Conservation (phyloP, 371 early-diverging fungal genomes). For the Dentiscutata heterogama region DNA sequence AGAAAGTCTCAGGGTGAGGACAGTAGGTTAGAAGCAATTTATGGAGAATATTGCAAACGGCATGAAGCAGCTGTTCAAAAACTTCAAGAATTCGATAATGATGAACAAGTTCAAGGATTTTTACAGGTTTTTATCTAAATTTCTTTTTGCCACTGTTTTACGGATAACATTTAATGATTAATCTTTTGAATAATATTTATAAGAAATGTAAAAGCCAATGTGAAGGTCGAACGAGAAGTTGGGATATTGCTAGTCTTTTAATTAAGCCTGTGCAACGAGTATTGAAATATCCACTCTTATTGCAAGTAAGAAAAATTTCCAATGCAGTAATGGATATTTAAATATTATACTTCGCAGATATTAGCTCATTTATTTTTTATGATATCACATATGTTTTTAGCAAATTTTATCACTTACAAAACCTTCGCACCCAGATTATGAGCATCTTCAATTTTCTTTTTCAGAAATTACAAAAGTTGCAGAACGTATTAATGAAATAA, state of each 20-base stretch:
- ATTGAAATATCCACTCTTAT: conserved; percentile 83
- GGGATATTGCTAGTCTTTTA: conserved; percentile 82
- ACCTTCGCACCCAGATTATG: conserved; percentile 65
- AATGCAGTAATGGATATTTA: not conserved
- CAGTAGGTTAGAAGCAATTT: conserved; percentile 61
- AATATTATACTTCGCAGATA: not conserved
- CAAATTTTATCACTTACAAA: conserved; percentile 74
- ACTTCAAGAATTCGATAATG: conserved; percentile 65
- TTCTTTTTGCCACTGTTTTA: not conserved
- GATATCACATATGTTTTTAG: conserved; percentile 54
- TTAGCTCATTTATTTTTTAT: not conserved
- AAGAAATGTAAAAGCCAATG: conserved; percentile 63
- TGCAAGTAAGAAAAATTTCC: conserved; percentile 59
- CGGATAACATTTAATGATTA: not conserved
- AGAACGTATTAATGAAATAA: conserved; percentile 85
- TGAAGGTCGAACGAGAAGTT: conserved; percentile 76
- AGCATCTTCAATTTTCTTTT: conserved; percentile 59
- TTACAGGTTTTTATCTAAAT: conserved; percentile 57
- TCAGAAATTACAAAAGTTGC: conserved; percentile 72
- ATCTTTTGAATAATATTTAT: not conserved
- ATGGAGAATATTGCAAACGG: conserved; percentile 81
- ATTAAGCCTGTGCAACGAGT: conserved; percentile 92
- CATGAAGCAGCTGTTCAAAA: conserved; percentile 73
- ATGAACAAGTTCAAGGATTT: conserved; percentile 61
- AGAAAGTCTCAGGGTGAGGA: not conserved